Evolutionary conservation across 192 early-diverging fungal species (phyloP), one percentile per base, ranked within the genome.

Genomic region (Pilaira anomala): DNA sequence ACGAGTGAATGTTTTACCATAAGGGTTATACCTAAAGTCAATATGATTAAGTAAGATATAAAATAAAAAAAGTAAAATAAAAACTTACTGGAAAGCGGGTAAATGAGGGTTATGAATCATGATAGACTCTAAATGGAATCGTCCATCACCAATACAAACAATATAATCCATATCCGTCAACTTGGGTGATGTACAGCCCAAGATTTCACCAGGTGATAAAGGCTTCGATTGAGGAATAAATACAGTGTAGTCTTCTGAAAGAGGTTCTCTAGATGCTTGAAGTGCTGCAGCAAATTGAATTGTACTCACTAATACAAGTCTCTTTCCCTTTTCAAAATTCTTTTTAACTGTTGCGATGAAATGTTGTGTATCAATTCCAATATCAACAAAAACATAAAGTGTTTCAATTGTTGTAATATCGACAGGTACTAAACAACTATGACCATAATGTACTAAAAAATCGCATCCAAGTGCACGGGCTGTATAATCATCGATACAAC

Each of bases 371-470:
- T 99, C 97, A 56, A 98, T 96, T 8, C 88, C 88, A 77, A 99
- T 98, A 54, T 99, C 97, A 11, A 99, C 97, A 87, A 99, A 99
- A 4, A 99, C 93, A 64, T 99, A 99, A 40, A 99, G 77, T 13
- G 93, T 96, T 65, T 95, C 96, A 69, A 97, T 92, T 3, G 85
- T 85, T 2, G 97, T 99, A 3, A 96, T 81, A 63, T 93, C 89
- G 49, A 99, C 93, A 0, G 97, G 97, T 3, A 99, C 91, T 87
- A 70, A 78, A 72, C 97, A 99, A 63, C 89, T 92, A 70, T 99
- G 97, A 0, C 94, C 97, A 65, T 99, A 99, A 73, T 99, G 97
- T 21, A 99, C 85, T 81, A 99, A 83, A 71, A 96, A 97, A 75
- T 99, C 96, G 76, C 97, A 99, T 8, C 88, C 93, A 6, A 98